phyloP scores from a whole-genome alignment of 2,329 filamentous ascomycete species.

The Xylariaceae sp. region DNA sequence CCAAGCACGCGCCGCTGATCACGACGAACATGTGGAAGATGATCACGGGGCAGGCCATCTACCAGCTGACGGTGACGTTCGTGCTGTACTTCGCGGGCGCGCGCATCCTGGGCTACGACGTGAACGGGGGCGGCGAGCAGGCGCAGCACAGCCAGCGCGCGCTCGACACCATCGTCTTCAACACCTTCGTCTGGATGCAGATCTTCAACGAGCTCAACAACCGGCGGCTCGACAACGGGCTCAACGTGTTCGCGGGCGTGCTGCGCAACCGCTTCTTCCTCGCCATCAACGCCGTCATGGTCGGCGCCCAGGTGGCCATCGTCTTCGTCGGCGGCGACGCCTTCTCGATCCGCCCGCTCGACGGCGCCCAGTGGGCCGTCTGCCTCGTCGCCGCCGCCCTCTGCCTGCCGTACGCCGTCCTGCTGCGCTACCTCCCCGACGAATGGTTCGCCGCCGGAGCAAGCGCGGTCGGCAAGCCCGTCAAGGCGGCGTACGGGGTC shows the following conservation, averaged over 20 bases:
- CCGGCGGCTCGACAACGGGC: slow-evolving; percentile 53
- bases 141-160: no score
- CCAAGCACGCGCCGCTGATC: slow-evolving; percentile 65
- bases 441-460: slow-evolving; percentile 27
- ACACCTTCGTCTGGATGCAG: slow-evolving; percentile 66
- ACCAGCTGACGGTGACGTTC: slow-evolving; percentile 51
- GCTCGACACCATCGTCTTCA: slow-evolving; percentile 58
- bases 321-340: slow-evolving; percentile 49
- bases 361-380: slow-evolving; percentile 47
- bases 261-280: slow-evolving; percentile 51
- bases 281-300: slow-evolving; percentile 47
- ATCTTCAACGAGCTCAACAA: slow-evolving; percentile 66
- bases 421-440: slow-evolving; percentile 45
- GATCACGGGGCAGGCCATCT: slow-evolving; percentile 54
- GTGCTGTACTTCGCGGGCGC: slow-evolving; percentile 54
- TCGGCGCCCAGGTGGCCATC: slow-evolving; percentile 49
- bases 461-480: slow-evolving; percentile 21
- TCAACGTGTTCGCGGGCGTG: slow-evolving; percentile 54
- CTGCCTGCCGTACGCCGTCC: slow-evolving; percentile 41
- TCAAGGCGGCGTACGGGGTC: slow-evolving; percentile 20
- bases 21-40: slow-evolving; percentile 64
- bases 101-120: slow-evolving; percentile 44
- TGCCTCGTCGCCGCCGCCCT: slow-evolving; percentile 40
- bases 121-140: slow-evolving; percentile 30
- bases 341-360: slow-evolving; percentile 42